Base-by-base conservation (phyloP, 805 yeast genomes). In the Yarrowia porcina region DNA sequence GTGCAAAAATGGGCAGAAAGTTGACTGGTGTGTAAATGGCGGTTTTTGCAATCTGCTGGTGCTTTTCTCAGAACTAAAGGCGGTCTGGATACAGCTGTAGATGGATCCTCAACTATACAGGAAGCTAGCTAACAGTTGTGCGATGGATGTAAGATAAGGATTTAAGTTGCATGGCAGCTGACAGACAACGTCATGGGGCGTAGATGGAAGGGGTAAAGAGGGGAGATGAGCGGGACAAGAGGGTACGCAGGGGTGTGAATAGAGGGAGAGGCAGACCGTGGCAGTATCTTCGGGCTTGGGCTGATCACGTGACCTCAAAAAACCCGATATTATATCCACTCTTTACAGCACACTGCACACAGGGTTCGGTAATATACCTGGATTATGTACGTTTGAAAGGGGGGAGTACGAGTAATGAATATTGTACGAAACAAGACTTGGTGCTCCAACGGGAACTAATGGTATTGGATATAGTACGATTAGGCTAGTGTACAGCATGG, bases 101-200 rank as follows among this genome's bases (percentile, higher is more conserved):
- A 33, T 33, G 15, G 13, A 33, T n/a, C 36, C 36, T 18, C 17
- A 13, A 6, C 38, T 35, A 35, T 25, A 25, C 8, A 25, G 8
- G 28, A 25, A 25, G 28, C 28, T 25, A 25, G 28, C 28, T 25
- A 25, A 8, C 28, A 25, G 8, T 8, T 21, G 8, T 20, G 4
- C 25, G 32, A 25, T 28, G 35, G 25, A 49, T 32, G 38, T 49
- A 21, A 49, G 56, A 49, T 49, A 49, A 49, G 56, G 56, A 49
- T 49, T 52, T 35, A 15, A 25, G 59, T 52, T 52, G 59, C 59
- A 52, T 52, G 44, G 59, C 59, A 52, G 59, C 44, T 52, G 59
- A 52, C 59, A 17, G 59, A 33, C 32, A 36, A 49, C 44, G 59
- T 52, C 59, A 52, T 36, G 59, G 59, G 59, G 59, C 59, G 28